These are phyloP conservation scores for Crithidia mellificae DNA, from an alignment of 208 protist genomes.

Conservation along the genomic window DNA sequence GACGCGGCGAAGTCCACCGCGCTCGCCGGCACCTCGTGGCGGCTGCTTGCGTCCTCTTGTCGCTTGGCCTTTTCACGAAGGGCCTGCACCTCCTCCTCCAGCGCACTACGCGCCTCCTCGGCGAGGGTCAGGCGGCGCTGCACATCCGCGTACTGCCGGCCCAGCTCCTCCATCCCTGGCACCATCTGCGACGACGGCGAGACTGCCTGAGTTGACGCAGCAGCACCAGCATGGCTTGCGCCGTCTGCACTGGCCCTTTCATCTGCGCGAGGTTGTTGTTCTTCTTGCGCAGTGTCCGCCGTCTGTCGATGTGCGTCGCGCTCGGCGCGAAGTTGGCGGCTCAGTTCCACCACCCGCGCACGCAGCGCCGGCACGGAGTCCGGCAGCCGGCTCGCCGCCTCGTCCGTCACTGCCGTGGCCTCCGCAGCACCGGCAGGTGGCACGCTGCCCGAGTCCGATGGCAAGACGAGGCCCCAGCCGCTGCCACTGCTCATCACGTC, in stretches of 20 bases:
- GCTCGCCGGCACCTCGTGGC: too few species aligned
- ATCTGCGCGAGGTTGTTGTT: too few species aligned
- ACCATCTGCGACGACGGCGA: too few species aligned
- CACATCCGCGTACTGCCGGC: conserved; percentile 34
- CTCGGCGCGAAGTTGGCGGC: conserved; percentile 12
- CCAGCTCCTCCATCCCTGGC: conserved; percentile 39
- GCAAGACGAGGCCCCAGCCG: conserved; percentile 6
- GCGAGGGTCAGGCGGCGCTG: conserved; percentile 29
- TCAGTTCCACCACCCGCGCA: conserved; percentile 11
- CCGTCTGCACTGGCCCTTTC: conserved; percentile 38
- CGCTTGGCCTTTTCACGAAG: not conserved
- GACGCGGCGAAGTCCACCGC: not conserved
- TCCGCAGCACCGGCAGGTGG: not conserved
- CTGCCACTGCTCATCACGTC: conserved; percentile 9
- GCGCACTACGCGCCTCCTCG: conserved; percentile 28
- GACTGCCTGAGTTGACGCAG: conserved; percentile 35
- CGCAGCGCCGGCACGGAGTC: conserved; percentile 8
- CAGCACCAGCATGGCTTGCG: conserved; percentile 35
- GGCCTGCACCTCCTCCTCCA: conserved; percentile 21
- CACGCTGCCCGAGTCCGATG: not conserved
- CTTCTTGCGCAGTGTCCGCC: not conserved
- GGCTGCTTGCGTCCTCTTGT: too few species aligned
- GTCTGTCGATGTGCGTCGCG: not conserved
- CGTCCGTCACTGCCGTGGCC: too few species aligned
- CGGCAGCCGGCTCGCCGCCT: not conserved